Conservation (phyloP, 129 eudicot species). For the Cynara cardunculus region DNA sequence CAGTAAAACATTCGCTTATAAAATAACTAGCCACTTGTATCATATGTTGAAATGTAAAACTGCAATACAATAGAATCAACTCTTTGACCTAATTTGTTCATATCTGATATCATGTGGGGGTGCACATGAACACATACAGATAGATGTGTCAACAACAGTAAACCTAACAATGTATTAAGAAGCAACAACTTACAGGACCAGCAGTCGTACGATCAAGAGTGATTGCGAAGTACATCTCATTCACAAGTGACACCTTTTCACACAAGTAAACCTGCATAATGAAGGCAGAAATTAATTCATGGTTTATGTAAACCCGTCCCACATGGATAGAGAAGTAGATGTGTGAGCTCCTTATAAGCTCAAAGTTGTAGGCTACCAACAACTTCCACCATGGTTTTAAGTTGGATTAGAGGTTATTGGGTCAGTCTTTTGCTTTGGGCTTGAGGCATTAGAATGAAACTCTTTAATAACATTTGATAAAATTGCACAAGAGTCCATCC, state of each 20-base stretch:
- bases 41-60: too few relatives aligned
- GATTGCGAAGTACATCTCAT: conserved; percentile 98
- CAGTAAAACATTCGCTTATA: too few relatives aligned
- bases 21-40: too few relatives aligned
- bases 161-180: neutral
- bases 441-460: neutral
- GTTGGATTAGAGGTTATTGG: too few relatives aligned
- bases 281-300: neutral
- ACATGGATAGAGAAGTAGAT: too few relatives aligned
- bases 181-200: conserved; percentile 80
- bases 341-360: too few relatives aligned
- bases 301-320: too few relatives aligned
- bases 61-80: too few relatives aligned
- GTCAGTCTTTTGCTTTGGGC: too few relatives aligned
- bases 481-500: neutral
- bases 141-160: neutral
- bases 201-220: conserved; percentile 93
- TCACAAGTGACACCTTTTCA: conserved; percentile 85
- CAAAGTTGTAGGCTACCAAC: too few relatives aligned
- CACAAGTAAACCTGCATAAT: conserved; percentile 75
- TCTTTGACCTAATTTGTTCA: too few relatives aligned
- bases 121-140: neutral
- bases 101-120: neutral
- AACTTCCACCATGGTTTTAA: too few relatives aligned
- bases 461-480: neutral